Evolutionary conservation across 129 eudicot species (phyloP).

Genomic region (Arctium minus): DNA sequence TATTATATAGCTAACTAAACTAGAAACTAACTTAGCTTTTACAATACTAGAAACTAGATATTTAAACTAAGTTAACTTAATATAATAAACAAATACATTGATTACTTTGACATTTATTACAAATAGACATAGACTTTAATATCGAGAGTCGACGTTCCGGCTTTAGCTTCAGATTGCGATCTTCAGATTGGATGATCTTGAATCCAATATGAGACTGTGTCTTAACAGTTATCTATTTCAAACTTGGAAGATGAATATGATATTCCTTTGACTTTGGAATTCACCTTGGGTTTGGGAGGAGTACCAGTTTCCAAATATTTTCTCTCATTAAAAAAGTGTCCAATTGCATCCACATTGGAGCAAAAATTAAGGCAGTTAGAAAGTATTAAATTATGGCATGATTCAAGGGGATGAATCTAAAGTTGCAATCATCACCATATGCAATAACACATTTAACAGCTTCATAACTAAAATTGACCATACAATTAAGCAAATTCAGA

Average conservation of each 20-base stretch:
- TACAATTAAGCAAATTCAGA: background rate
- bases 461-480: background rate
- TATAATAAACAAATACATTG: no score
- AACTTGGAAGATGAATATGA: background rate
- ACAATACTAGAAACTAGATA: no score
- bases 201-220: no score
- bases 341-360: constrained; percentile 37
- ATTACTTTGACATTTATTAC: no score
- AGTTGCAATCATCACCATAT: background rate
- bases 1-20: no score
- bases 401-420: background rate
- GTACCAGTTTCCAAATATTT: background rate
- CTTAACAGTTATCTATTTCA: constrained; percentile 4
- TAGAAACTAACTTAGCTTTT: no score
- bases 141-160: no score
- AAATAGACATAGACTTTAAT: no score
- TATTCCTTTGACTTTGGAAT: background rate
- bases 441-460: background rate
- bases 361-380: background rate
- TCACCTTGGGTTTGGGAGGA: constrained; percentile 10
- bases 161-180: no score
- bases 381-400: background rate
- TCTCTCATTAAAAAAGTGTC: constrained; percentile 34
- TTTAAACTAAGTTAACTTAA: no score
- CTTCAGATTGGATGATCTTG: no score